Evolutionary conservation across 805 yeast genomes (phyloP).

Genomic region (Starmera dryadoides): DNA sequence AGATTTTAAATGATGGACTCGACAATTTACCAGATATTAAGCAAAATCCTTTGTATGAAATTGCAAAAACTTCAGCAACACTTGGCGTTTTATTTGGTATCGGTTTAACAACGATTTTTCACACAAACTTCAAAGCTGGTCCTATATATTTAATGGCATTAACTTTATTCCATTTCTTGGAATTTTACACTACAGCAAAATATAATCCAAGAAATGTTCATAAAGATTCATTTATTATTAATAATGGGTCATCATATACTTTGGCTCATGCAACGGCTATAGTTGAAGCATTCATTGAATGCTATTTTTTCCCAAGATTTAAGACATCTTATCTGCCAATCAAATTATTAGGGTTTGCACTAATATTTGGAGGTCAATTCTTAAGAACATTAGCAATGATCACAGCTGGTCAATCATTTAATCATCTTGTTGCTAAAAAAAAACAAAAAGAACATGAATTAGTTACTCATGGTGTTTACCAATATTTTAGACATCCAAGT

Average conservation of each 20-base stretch:
- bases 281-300: slow-evolving; percentile 40
- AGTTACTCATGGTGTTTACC: slow-evolving; percentile 70
- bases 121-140: slow-evolving; percentile 24
- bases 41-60: slow-evolving; percentile 34
- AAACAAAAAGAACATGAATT: slow-evolving; percentile 52
- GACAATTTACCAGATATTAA: slow-evolving; percentile 23
- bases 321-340: slow-evolving; percentile 16
- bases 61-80: slow-evolving; percentile 35
- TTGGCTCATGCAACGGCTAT: slow-evolving; percentile 51
- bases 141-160: slow-evolving; percentile 45
- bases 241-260: slow-evolving; percentile 54
- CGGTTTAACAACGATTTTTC: slow-evolving; percentile 23
- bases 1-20: background rate
- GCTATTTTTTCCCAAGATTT: slow-evolving; percentile 30
- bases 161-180: slow-evolving; percentile 70
- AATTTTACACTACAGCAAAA: slow-evolving; percentile 72
- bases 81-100: slow-evolving; percentile 39
- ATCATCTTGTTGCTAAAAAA: slow-evolving; percentile 61
- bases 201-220: slow-evolving; percentile 63
- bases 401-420: slow-evolving; percentile 81
- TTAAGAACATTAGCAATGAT: slow-evolving; percentile 75
- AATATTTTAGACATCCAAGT: slow-evolving; percentile 73
- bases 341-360: slow-evolving; percentile 36
- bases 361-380: slow-evolving; percentile 55
- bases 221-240: slow-evolving; percentile 60